Percentiles rank a stretch among this genome's conserved stretches.
Conservation (phyloP, 179 eudicot genomes). For the Gypsophila paniculata region DNA sequence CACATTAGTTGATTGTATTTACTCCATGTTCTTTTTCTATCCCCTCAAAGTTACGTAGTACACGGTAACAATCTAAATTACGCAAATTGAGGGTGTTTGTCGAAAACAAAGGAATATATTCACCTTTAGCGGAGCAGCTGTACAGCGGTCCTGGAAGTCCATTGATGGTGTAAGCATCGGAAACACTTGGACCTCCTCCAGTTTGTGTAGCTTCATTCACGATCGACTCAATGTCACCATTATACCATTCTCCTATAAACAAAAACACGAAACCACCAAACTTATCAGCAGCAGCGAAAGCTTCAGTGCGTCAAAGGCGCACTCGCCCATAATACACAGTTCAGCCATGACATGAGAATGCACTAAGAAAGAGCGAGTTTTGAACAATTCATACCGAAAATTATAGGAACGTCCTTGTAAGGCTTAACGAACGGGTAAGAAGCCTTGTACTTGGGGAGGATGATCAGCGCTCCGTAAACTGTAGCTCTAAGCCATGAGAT, state of each 20-base stretch:
- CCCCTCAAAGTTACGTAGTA: no score
- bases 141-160: constrained; percentile 60
- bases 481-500: constrained; percentile 61
- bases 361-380: neutral
- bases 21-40: no score
- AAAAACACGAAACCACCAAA: neutral
- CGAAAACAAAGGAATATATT: neutral
- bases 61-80: no score
- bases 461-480: constrained; percentile 52
- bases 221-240: constrained; percentile 42
- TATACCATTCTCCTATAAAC: constrained; percentile 54
- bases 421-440: constrained; percentile 51
- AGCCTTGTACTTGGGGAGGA: constrained; percentile 41
- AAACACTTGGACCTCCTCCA: constrained; percentile 54
- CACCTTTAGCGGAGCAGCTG: constrained; percentile 55
- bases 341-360: neutral
- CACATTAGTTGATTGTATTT: neutral
- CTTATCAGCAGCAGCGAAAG: neutral
- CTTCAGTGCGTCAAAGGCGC: neutral
- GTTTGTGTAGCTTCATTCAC: constrained; percentile 48
- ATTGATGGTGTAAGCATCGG: constrained; percentile 60
- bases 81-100: neutral
- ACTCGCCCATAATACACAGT: neutral
- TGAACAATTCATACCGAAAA: constrained; percentile 39
- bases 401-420: constrained; percentile 42